phyloP scores from a whole-genome alignment of 78 protist species.

The Creolimax fragrantissima region DNA sequence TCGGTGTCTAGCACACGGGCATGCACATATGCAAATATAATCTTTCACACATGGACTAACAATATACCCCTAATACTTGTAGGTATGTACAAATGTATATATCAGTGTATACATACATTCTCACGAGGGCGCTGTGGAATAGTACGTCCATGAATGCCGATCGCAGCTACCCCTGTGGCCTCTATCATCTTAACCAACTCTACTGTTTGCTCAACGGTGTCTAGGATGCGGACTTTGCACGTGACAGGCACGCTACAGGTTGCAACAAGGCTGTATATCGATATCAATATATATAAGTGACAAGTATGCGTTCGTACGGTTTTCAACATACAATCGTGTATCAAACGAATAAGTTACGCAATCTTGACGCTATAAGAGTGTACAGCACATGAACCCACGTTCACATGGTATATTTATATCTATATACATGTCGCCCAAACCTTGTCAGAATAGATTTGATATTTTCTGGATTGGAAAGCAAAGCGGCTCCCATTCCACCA shows the following conservation, averaged over 20 bases:
- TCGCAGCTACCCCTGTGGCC: slow-evolving; percentile 41
- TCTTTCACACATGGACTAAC: too few species aligned
- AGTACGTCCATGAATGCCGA: slow-evolving; percentile 53
- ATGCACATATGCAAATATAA: too few species aligned
- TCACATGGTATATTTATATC: not conserved
- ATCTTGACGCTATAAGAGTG: not conserved
- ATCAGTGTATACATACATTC: not conserved
- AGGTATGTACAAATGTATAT: not conserved
- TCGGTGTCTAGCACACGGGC: too few species aligned
- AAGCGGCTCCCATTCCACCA: slow-evolving; percentile 65
- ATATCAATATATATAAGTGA: not conserved
- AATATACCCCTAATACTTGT: too few species aligned
- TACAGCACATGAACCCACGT: too few species aligned
- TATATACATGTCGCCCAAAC: not conserved
- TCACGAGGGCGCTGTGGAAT: not conserved
- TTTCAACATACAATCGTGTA: not conserved
- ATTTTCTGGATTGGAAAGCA: slow-evolving; percentile 24
- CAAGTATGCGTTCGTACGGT: not conserved
- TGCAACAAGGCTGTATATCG: not conserved
- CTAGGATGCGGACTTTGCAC: slow-evolving; percentile 59
- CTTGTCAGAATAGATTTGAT: not conserved
- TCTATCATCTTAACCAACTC: not conserved
- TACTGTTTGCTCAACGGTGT: slow-evolving; percentile 15
- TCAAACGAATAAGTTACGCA: not conserved
- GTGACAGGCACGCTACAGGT: slow-evolving; percentile 25